Conservation (phyloP, 352 stramenopile genomes). For the Plasmopara muralis region DNA sequence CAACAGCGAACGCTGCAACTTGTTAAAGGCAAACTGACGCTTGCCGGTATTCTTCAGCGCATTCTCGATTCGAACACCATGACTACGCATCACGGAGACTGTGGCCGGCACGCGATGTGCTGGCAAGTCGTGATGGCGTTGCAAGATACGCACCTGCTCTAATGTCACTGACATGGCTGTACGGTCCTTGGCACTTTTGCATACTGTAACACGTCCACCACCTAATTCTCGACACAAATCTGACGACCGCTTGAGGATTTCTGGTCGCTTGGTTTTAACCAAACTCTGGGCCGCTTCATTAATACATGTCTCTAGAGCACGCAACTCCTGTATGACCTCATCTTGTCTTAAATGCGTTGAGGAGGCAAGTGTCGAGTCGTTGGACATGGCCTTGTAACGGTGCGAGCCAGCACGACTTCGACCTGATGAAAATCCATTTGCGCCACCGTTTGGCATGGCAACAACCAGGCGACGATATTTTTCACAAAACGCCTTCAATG, state of each 20-base stretch:
- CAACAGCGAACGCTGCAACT: conserved; percentile 79
- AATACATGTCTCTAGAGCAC: conserved; percentile 52
- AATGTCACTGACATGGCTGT: conserved; percentile 97
- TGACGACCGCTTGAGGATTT: conserved; percentile 77
- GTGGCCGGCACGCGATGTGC: conserved; percentile 66
- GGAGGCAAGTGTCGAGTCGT: conserved; percentile 38
- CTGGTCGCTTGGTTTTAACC: conserved; percentile 81
- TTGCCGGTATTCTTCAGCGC: conserved; percentile 88
- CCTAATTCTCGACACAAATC: conserved; percentile 83
- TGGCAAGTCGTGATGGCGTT: conserved; percentile 76
- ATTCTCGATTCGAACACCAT: conserved; percentile 85
- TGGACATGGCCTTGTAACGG: conserved; percentile 54
- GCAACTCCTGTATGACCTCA: conserved; percentile 62
- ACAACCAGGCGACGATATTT: conserved; percentile 69
- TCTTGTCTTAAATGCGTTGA: conserved; percentile 62
- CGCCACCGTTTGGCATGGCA: conserved; percentile 38
- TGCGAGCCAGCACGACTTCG: conserved; percentile 27
- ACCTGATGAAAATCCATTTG: conserved; percentile 25
- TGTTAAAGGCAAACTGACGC: conserved; percentile 85
- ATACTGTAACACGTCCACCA: conserved; percentile 91
- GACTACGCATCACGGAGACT: conserved; percentile 81
- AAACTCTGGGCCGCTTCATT: conserved; percentile 75
- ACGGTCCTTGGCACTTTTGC: conserved; percentile 96
- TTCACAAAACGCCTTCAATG: conserved; percentile 75
- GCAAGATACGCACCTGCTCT: conserved; percentile 88